Evolutionary conservation across 371 early-diverging fungal species (phyloP).

Genomic region (Syncephalastrum monosporum): DNA sequence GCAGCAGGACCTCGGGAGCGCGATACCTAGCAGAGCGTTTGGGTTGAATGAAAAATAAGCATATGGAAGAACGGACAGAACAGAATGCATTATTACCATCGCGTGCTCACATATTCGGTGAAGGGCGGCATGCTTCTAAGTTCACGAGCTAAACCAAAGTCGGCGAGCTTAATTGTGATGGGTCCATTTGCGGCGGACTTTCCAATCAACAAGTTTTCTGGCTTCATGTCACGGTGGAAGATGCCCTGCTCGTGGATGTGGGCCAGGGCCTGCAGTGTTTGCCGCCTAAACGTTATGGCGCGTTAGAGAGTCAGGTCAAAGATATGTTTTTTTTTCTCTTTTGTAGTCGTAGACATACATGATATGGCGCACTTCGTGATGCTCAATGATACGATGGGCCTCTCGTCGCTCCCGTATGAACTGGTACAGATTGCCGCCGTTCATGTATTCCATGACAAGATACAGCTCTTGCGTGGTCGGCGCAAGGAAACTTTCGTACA

Average conservation of each 20-base stretch:
- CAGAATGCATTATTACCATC: constrained; percentile 66
- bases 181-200: constrained; percentile 10
- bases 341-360: constrained; percentile 6
- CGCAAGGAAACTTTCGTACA: constrained; percentile 81
- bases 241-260: constrained; percentile 88
- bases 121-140: constrained; percentile 78
- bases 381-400: constrained; percentile 4
- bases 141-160: constrained; percentile 92
- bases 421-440: constrained; percentile 89
- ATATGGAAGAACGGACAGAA: not conserved
- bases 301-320: not conserved
- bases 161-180: constrained; percentile 82
- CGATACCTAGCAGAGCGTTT: constrained; percentile 75
- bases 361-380: constrained; percentile 9
- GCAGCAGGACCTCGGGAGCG: constrained; percentile 95
- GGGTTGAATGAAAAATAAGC: constrained; percentile 1
- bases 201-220: constrained; percentile 74
- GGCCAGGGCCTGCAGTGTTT: constrained; percentile 80
- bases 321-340: not conserved
- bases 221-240: constrained; percentile 96
- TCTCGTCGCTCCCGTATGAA: constrained; percentile 72
- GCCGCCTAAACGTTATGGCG: constrained; percentile 40
- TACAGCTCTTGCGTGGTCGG: constrained; percentile 67
- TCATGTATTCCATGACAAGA: constrained; percentile 93
- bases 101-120: constrained; percentile 93